phyloP scores from a whole-genome alignment of 306 rosid species.

The Gastrolobium bilobum region DNA sequence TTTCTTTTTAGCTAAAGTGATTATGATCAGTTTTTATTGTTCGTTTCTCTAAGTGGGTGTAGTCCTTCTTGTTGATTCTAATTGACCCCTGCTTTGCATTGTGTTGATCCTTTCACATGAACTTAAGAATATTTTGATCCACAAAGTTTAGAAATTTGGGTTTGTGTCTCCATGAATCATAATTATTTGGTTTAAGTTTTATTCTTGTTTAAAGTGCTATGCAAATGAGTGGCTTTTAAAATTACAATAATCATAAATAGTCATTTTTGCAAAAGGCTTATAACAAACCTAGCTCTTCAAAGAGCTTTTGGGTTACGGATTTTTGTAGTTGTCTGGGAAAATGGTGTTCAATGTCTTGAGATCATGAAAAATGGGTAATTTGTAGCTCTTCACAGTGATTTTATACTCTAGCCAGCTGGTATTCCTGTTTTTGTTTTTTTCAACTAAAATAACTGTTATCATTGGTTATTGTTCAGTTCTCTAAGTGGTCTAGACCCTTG shows the following conservation, averaged over 20 bases:
- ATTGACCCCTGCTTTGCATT: not conserved
- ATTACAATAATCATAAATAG: not conserved
- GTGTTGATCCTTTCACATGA: conserved; percentile 6
- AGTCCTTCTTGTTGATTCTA: conserved; percentile 4
- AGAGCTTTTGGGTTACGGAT: not conserved
- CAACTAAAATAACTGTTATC: not conserved
- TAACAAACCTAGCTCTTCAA: conserved; percentile 12
- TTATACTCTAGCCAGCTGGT: not conserved
- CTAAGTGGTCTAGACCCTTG: not conserved
- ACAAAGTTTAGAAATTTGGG: not conserved
- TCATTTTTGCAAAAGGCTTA: not conserved
- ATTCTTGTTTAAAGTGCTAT: conserved; percentile 9
- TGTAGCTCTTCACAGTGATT: not conserved
- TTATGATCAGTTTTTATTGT: conserved; percentile 6
- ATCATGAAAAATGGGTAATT: conserved; percentile 9
- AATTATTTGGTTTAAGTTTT: not conserved
- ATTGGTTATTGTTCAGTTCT: not conserved
- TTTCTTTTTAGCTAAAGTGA: not conserved
- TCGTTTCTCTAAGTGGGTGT: conserved; percentile 21
- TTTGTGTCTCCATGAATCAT: not conserved
- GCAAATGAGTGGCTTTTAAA: conserved; percentile 18
- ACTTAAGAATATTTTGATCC: not conserved
- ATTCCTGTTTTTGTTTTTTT: conserved; percentile 3
- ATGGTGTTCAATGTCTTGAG: not conserved
- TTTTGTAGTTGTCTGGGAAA: not conserved